Evolutionary conservation across 2,329 filamentous ascomycete genomes (phyloP).

Genomic region (Xylariaceae sp.): DNA sequence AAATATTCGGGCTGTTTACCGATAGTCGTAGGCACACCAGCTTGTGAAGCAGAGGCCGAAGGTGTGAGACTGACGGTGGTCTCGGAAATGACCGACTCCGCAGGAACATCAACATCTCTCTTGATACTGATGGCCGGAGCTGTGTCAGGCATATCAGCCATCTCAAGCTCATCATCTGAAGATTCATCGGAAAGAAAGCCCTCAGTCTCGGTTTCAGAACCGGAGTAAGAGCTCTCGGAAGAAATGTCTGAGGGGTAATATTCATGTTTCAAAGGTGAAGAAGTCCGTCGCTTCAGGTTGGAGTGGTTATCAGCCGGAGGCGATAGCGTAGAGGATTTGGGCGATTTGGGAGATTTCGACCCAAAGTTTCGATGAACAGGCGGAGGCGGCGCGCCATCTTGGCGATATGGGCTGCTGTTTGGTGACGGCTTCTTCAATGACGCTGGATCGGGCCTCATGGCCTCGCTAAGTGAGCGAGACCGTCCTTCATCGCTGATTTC

Average conservation of each 20-base stretch:
- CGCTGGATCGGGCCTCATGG: constrained; percentile 33
- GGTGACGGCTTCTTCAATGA: constrained; percentile 30
- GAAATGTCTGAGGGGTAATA: constrained; percentile 78
- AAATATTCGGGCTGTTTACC: constrained; percentile 37
- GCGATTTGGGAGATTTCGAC: too few relatives aligned
- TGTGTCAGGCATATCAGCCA: constrained; percentile 55
- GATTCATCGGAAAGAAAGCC: constrained; percentile 40
- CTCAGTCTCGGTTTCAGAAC: constrained; percentile 41
- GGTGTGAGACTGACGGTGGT: constrained; percentile 60
- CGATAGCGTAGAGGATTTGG: constrained; percentile 33
- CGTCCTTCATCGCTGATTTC: constrained; percentile 8
- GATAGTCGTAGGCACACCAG: constrained; percentile 46
- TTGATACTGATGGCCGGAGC: constrained; percentile 56
- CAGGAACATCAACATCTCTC: constrained; percentile 25
- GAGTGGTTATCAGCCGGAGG: constrained; percentile 44
- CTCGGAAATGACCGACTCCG: constrained; percentile 41
- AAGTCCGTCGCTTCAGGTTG: constrained; percentile 65
- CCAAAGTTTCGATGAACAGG: constrained; percentile 47
- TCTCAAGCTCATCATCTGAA: constrained; percentile 56
- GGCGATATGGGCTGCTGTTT: constrained; percentile 36
- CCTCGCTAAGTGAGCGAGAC: constrained; percentile 29
- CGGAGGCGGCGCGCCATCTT: constrained; percentile 53
- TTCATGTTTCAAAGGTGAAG: constrained; percentile 94
- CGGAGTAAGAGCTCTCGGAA: constrained; percentile 35
- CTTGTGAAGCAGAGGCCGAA: constrained; percentile 79